These are phyloP conservation scores for Pseudocercospora vitis DNA, from an alignment of 2,329 filamentous ascomycete genomes.

Conservation along the genomic window DNA sequence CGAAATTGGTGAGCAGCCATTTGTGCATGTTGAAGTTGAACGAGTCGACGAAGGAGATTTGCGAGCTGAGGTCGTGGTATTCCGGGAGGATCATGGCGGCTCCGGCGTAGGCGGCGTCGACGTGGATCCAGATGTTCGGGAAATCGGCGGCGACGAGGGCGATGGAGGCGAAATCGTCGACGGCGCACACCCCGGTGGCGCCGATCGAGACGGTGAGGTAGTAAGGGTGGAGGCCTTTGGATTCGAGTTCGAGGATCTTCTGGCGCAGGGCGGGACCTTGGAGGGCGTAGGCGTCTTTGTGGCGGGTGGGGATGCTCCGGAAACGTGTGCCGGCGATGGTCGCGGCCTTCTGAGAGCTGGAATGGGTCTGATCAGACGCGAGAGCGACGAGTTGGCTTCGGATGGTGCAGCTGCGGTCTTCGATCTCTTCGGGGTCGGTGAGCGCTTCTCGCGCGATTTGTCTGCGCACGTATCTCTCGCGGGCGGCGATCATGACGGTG, in stretches of 20 bases:
- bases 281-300: conserved; percentile 67
- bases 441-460: conserved; percentile 54
- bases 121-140: conserved; percentile 79
- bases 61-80: conserved; percentile 66
- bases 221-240: conserved; percentile 75
- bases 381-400: conserved; percentile 75
- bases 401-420: conserved; percentile 67
- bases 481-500: conserved; percentile 81
- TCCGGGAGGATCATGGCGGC: conserved; percentile 80
- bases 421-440: conserved; percentile 54
- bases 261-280: conserved; percentile 62
- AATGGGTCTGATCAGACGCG: conserved; percentile 77
- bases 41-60: conserved; percentile 71
- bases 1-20: conserved; percentile 93
- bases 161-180: conserved; percentile 77
- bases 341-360: conserved; percentile 82
- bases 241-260: conserved; percentile 64
- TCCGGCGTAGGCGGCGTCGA: conserved; percentile 91
- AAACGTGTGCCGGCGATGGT: conserved; percentile 83
- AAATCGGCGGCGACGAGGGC: conserved; percentile 55
- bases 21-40: conserved; percentile 98
- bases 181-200: conserved; percentile 82
- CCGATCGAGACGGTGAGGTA: conserved; percentile 82
- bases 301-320: conserved; percentile 63
- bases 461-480: conserved; percentile 72